Evolutionary conservation across 1,284 basidiomycete genomes (phyloP), one percentile per base, ranked within the genome.

Genomic region (Laetiporus sulphureus): DNA sequence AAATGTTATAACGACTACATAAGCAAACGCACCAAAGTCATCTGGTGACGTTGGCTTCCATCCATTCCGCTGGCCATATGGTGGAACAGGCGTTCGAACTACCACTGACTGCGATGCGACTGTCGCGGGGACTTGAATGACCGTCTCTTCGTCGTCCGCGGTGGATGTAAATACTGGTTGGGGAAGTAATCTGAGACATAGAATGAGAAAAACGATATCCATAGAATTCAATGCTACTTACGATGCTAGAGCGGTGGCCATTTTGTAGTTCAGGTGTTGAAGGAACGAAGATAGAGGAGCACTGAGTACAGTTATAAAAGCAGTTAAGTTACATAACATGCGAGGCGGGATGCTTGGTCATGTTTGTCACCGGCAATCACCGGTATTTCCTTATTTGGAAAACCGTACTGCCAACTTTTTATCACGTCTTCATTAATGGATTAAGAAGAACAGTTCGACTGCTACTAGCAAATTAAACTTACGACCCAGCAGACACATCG

Each of bases 31-130:
- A 84, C 85, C 89, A 66, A 87, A 98, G 57, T 98, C 93, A 43
- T 85, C 83, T 48, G 77, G 75, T 16, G 73, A 72, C 32, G 75
- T 75, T 16, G 95, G 95, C 57, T 81, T 89, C 95, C 95, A 99
- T 45, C 80, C 84, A 51, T 65, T 72, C 46, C 95, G 76, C 57
- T 85, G 80, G 5, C 94, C 89, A 62, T 98, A 98, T 4, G 83
- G 73, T 19, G 90, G 91, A 25, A 85, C 68, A 30, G 63, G 66
- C 30, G 63, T 61, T 38, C 86, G 69, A 60, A 75, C 59, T 45
- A 74, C 66, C 38, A 84, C 57, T 4, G 73, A 60, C 31, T 52
- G 58, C 15, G 71, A 65, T 10, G 67, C 64, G 30, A 59, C 48
- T 25, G 57, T 62, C 20, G 51, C 58, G 22, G 52, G 56, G 36